phyloP scores from a whole-genome alignment of 2,329 filamentous ascomycete species.

The Didymella sp. region DNA sequence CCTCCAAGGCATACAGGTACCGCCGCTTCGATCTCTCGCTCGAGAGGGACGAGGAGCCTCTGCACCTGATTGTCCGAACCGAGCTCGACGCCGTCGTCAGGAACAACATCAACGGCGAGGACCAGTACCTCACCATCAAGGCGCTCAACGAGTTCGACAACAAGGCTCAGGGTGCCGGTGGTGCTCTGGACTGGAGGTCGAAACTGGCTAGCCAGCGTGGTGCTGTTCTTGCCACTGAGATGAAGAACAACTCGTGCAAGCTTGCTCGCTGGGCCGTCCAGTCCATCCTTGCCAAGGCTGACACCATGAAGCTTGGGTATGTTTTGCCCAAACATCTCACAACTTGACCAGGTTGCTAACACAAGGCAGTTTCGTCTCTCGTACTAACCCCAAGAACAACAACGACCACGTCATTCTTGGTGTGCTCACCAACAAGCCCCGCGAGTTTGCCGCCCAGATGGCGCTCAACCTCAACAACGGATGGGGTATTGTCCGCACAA shows the following conservation, averaged over 20 bases:
- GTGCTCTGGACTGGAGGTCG: conserved; percentile 93
- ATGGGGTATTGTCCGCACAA: conserved; percentile 98
- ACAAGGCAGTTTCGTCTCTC: conserved; percentile 83
- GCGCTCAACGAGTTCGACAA: conserved; percentile 99
- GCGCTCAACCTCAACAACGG: conserved; percentile 96
- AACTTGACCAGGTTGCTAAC: conserved; percentile 13
- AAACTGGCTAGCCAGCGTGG: conserved; percentile 95
- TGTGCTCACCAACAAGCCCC: conserved; percentile 96
- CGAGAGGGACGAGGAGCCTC: conserved; percentile 87
- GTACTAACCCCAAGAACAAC: conserved; percentile 87
- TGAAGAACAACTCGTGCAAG: conserved; percentile 99
- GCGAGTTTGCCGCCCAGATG: conserved; percentile 97
- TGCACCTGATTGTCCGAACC: conserved; percentile 91
- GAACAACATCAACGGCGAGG: conserved; percentile 89
- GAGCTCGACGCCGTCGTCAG: conserved; percentile 96
- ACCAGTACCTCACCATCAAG: conserved; percentile 91
- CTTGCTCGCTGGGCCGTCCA: conserved; percentile 97
- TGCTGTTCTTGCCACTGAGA: conserved; percentile 97
- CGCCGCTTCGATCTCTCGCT: conserved; percentile 94
- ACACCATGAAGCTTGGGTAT: conserved; percentile 97
- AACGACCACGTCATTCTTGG: conserved; percentile 95
- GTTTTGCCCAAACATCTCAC: conserved; percentile 43
- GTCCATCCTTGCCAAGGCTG: conserved; percentile 95
- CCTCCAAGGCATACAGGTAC: conserved; percentile 98
- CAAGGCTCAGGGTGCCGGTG: conserved; percentile 94